These are phyloP conservation scores for Aspergillus sp. DNA, from an alignment of 2,329 filamentous ascomycete species.

Conservation along the genomic window DNA sequence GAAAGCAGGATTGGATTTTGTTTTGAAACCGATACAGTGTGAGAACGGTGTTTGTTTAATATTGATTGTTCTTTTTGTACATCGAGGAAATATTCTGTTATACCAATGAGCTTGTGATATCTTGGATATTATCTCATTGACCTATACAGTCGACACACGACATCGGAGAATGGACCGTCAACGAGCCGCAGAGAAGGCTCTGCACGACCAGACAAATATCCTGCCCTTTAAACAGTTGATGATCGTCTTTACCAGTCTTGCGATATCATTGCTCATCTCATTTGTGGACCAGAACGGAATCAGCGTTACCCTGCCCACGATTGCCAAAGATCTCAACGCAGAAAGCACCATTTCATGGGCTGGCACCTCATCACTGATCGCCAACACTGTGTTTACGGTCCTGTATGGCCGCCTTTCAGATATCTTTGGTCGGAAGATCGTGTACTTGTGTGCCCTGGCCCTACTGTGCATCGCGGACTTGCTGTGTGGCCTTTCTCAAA, in stretches of 20 bases:
- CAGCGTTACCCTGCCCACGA: slow-evolving; percentile 49
- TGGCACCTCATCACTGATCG: slow-evolving; percentile 65
- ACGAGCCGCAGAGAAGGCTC: slow-evolving; percentile 38
- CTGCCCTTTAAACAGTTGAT: slow-evolving; percentile 45
- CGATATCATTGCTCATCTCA: slow-evolving; percentile 50
- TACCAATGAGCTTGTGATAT: no score
- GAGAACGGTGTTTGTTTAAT: no score
- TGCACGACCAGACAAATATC: slow-evolving; percentile 56
- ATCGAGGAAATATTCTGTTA: no score
- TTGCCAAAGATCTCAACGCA: slow-evolving; percentile 45
- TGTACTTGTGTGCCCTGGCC: slow-evolving; percentile 51
- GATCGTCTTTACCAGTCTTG: slow-evolving; percentile 48
- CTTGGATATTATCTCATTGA: no score
- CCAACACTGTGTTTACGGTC: slow-evolving; percentile 61
- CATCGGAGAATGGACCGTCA: slow-evolving; percentile 26
- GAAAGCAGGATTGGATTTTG: no score
- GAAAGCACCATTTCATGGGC: slow-evolving; percentile 60
- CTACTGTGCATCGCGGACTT: slow-evolving; percentile 55
- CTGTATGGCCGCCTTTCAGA: slow-evolving; percentile 60
- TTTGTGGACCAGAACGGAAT: slow-evolving; percentile 58
- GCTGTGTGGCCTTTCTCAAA: slow-evolving; percentile 54
- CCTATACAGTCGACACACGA: not conserved
- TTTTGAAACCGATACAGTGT: no score
- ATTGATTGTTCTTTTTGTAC: no score
- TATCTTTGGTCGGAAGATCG: slow-evolving; percentile 56